phyloP scores from a whole-genome alignment of 2,329 filamentous ascomycete genomes.

The Ascochyta clinopodiicola region DNA sequence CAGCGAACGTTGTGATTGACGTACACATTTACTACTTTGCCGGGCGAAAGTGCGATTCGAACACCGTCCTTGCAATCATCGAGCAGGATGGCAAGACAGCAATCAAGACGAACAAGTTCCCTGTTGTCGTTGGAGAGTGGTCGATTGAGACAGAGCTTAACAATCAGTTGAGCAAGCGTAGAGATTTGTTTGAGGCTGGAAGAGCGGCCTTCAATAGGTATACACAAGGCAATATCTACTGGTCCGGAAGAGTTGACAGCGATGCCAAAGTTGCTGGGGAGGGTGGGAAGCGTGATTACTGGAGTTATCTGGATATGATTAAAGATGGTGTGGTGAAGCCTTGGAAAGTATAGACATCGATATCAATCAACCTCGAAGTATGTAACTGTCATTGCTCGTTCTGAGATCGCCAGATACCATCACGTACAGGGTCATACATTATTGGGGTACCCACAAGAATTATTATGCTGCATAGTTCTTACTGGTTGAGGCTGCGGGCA shows the following conservation, averaged over 20 bases:
- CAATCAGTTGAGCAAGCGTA: slow-evolving; percentile 39
- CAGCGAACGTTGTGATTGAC: slow-evolving; percentile 24
- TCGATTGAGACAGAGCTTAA: slow-evolving; percentile 41
- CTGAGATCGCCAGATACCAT: no score
- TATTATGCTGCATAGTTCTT: no score
- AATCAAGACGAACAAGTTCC: slow-evolving; percentile 17
- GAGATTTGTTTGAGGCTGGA: slow-evolving; percentile 38
- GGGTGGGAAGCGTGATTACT: slow-evolving; percentile 11
- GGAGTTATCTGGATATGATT: slow-evolving; percentile 14
- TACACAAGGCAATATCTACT: slow-evolving; percentile 36
- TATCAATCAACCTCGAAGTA: no score
- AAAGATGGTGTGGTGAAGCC: slow-evolving; percentile 2
- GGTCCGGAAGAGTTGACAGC: slow-evolving; percentile 28
- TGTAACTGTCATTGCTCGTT: no score
- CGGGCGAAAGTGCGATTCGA: slow-evolving; percentile 17
- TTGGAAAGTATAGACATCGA: background rate
- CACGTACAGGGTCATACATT: no score
- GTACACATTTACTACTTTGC: slow-evolving; percentile 31
- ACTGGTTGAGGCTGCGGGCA: no score
- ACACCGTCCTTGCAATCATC: slow-evolving; percentile 19
- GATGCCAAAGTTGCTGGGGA: slow-evolving; percentile 10
- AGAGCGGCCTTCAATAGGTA: slow-evolving; percentile 41
- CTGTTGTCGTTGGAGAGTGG: slow-evolving; percentile 46
- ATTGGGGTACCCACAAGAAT: no score
- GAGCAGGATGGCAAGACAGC: slow-evolving; percentile 20